Conservation (phyloP, 108 stramenopile genomes). For the Stephanodiscus minutulus region DNA sequence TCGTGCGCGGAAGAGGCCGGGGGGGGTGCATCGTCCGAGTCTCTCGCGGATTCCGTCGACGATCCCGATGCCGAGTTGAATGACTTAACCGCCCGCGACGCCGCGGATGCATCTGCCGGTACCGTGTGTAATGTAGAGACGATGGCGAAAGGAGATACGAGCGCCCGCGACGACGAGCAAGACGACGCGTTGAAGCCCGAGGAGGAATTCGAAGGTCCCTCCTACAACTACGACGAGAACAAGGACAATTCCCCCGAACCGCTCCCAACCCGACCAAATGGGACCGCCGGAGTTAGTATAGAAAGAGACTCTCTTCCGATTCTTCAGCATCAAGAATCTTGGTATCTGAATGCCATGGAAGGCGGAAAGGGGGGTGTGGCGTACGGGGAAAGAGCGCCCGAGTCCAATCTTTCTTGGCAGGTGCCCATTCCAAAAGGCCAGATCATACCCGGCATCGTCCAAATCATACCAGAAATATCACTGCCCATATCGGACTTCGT, state of each 20-base stretch:
- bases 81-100: constrained; percentile 10
- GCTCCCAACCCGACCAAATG: constrained; percentile 2
- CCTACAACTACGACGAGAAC: constrained; percentile 29
- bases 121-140: background rate
- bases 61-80: constrained; percentile 35
- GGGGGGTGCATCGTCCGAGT: constrained; percentile 18
- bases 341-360: constrained; percentile 55
- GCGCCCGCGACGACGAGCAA: background rate
- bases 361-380: constrained; percentile 45
- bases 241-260: constrained; percentile 50
- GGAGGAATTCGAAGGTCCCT: background rate
- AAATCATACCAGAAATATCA: constrained; percentile 3
- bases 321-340: constrained; percentile 44
- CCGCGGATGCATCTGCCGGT: background rate
- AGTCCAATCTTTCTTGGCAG: background rate
- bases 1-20: background rate
- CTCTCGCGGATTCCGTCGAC: constrained; percentile 32
- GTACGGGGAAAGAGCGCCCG: constrained; percentile 7
- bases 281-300: background rate
- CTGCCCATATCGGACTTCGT: background rate
- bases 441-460: background rate
- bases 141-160: background rate
- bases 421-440: constrained; percentile 4
- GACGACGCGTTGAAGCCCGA: background rate
- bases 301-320: background rate